Conservation (phyloP, 805 yeast genomes). For the Sugiyamaella mastotermitis region DNA sequence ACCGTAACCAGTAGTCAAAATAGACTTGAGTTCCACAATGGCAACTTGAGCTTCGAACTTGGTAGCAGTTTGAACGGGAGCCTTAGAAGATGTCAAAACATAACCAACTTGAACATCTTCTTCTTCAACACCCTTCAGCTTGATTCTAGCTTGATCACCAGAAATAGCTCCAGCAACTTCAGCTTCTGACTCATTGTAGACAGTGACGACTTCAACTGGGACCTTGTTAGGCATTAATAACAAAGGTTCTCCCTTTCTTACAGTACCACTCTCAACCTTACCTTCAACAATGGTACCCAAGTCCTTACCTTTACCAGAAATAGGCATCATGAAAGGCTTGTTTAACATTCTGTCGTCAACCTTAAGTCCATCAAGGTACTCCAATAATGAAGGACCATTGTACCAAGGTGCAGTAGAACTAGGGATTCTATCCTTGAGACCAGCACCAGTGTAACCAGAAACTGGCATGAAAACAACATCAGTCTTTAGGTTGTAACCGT, state of each 20-base stretch:
- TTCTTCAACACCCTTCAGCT: slow-evolving; percentile 93
- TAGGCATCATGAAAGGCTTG: slow-evolving; percentile 97
- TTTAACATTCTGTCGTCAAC: slow-evolving; percentile 79
- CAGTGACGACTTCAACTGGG: slow-evolving; percentile 75
- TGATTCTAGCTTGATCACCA: slow-evolving; percentile 96
- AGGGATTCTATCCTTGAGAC: slow-evolving; percentile 79
- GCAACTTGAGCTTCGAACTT: slow-evolving; percentile 94
- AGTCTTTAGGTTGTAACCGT: slow-evolving; percentile 79
- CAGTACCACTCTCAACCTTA: slow-evolving; percentile 92
- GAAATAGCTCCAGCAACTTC: slow-evolving; percentile 86
- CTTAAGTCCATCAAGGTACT: slow-evolving; percentile 78
- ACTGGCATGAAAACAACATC: slow-evolving; percentile 95
- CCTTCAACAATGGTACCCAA: slow-evolving; percentile 98
- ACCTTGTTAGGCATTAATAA: slow-evolving; percentile 90
- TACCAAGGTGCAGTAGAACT: slow-evolving; percentile 84
- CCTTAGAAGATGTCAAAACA: slow-evolving; percentile 77
- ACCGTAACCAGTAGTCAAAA: slow-evolving; percentile 89
- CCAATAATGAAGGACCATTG: slow-evolving; percentile 84
- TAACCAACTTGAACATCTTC: slow-evolving; percentile 91
- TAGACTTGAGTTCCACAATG: slow-evolving; percentile 91
- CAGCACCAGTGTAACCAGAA: slow-evolving; percentile 96
- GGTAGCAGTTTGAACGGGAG: slow-evolving; percentile 88
- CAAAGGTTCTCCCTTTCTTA: slow-evolving; percentile 70
- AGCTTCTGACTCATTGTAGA: slow-evolving; percentile 91
- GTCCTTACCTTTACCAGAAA: slow-evolving; percentile 91